Evolutionary conservation across 2,329 filamentous ascomycete genomes (phyloP), one percentile per base, ranked within the genome.

Genomic region (Aspergillus calidoustus): DNA sequence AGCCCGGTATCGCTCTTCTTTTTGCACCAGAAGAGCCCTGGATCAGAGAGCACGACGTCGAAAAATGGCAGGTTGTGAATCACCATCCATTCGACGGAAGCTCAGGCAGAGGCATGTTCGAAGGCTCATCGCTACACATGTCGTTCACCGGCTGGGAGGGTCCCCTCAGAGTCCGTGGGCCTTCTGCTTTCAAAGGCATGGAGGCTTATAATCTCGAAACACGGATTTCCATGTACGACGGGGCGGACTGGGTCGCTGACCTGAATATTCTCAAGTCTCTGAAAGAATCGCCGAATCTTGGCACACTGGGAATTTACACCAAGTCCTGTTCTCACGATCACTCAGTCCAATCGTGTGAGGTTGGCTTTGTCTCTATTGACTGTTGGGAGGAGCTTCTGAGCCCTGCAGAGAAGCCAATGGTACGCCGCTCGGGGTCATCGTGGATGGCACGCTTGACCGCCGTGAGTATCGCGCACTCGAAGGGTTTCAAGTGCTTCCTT

Each of bases 121-220:
- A 61, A 3, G 54, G 58, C 4, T 58, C 58, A 3, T 63, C 61
- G n/a, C 38, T 64, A 1, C 59, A 64, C 17, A 51, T 61, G 54
- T 58, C 44, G 4, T 58, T 64, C 15, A 58, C 59, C 3, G 54
- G 59, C 7, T 64, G 60, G 60, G 60, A 56, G n/a, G 60, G 60
- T 6, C 44, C 54, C 6, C n/a, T 56, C 5, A 48, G 54, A n/a
- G 19, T 56, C 5, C 28, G 19, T 5, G 54, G 54, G 5, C 44
- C 44, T 2, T 56, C 54, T 2, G 54, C 44, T 7, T 56, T 56
- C 17, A 22, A 44, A 25, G 54, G 44, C 1, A 48, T 56, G 54
- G 54, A 56, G 17, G 54, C 44, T 4, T 56, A 56, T 13, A 25
- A 56, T 15, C 30, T 56, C 4, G 54, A 56, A 17, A 56, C 44